These are phyloP conservation scores for Metschnikowia similis DNA, from an alignment of 805 yeast genomes.

Conservation along the genomic window DNA sequence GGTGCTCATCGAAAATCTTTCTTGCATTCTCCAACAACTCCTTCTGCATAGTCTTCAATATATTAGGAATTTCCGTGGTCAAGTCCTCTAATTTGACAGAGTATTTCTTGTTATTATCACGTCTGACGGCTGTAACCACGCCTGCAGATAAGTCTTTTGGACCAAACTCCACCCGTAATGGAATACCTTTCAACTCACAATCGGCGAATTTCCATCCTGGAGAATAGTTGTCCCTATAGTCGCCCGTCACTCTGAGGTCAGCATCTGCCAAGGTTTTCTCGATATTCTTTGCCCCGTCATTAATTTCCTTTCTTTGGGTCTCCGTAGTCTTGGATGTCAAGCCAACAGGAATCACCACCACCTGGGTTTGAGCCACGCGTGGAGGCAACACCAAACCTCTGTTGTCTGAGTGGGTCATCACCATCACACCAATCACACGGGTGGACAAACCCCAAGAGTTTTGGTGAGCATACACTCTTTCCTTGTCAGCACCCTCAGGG, in stretches of 20 bases:
- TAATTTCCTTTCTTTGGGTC: conserved; percentile 68
- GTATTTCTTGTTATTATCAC: conserved; percentile 80
- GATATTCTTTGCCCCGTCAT: conserved; percentile 63
- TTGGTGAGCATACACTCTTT: conserved; percentile 86
- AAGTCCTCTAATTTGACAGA: conserved; percentile 62
- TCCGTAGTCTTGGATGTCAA: conserved; percentile 79
- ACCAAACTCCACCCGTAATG: conserved; percentile 91
- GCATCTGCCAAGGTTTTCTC: conserved; percentile 56
- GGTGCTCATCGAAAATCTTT: conserved; percentile 76
- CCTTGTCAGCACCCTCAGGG: conserved; percentile 86
- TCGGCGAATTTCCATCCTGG: conserved; percentile 99
- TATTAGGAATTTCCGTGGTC: conserved; percentile 62
- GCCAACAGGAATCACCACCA: conserved; percentile 92
- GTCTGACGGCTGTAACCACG: conserved; percentile 85
- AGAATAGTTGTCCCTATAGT: conserved; percentile 89
- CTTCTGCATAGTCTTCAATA: conserved; percentile 76
- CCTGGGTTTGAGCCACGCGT: conserved; percentile 89
- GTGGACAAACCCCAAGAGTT: conserved; percentile 99
- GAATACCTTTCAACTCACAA: conserved; percentile 94
- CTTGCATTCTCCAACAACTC: conserved; percentile 77
- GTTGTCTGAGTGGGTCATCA: conserved; percentile 97
- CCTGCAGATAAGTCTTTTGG: conserved; percentile 86
- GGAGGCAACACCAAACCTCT: conserved; percentile 98
- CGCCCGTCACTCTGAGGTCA: conserved; percentile 76
- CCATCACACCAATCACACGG: conserved; percentile 98